These are phyloP conservation scores for Dactylellina leptospora DNA, from an alignment of 2,329 filamentous ascomycete genomes.

Conservation along the genomic window DNA sequence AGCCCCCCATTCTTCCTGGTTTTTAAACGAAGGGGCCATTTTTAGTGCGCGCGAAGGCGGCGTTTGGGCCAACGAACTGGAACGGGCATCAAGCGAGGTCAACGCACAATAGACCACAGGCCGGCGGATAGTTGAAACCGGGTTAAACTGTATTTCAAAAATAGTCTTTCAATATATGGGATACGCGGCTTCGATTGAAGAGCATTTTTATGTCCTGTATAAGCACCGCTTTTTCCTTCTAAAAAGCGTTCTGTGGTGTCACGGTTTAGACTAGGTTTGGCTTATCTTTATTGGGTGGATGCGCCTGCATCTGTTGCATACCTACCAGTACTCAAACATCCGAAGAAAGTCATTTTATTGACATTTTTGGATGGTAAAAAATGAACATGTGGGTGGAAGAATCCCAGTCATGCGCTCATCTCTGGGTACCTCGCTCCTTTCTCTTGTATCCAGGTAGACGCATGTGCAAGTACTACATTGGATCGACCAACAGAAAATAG, in stretches of 20 bases:
- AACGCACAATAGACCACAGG: too few species aligned
- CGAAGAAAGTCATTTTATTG: conserved; percentile 2
- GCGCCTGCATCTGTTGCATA: neutral
- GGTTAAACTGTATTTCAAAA: too few species aligned
- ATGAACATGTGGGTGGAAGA: neutral
- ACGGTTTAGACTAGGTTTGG: too few species aligned
- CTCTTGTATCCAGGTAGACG: too few species aligned
- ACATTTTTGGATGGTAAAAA: conserved; percentile 1
- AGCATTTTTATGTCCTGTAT: neutral
- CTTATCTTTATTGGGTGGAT: too few species aligned
- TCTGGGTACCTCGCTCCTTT: too few species aligned
- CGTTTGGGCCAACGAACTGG: too few species aligned
- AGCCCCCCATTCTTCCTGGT: neutral
- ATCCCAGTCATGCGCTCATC: conserved; percentile 31
- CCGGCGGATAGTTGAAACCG: too few species aligned
- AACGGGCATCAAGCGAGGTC: too few species aligned
- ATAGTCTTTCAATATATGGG: too few species aligned
- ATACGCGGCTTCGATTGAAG: neutral
- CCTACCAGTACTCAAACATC: neutral
- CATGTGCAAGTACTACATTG: neutral
- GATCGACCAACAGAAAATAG: too few species aligned
- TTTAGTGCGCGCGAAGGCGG: neutral
- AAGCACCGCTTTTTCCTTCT: neutral
- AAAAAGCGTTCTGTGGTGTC: neutral
- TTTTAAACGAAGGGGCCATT: neutral